phyloP scores from a whole-genome alignment of 2,329 filamentous ascomycete genomes.

The Sporothrix curviconia region DNA sequence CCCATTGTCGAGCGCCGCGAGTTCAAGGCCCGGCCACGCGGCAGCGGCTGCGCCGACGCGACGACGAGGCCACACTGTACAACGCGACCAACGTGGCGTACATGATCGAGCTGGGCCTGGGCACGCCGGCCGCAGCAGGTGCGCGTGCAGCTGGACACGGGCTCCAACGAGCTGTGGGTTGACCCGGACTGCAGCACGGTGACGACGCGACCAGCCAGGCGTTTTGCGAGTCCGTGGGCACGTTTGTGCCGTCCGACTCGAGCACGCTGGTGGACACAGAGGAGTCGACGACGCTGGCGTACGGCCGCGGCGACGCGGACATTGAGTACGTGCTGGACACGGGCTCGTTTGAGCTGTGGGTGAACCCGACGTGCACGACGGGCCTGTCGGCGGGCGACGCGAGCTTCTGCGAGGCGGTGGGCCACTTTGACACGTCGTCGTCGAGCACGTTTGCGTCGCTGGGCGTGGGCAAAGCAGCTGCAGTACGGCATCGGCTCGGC shows the following conservation, averaged over 20 bases:
- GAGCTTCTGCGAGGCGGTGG: slow-evolving; percentile 25
- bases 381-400: slow-evolving; percentile 6
- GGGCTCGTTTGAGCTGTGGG: slow-evolving; percentile 55
- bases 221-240: slow-evolving; percentile 36
- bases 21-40: background rate
- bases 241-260: slow-evolving; percentile 33
- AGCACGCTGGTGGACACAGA: slow-evolving; percentile 26
- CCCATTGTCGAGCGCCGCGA: slow-evolving; percentile 12
- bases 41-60: slow-evolving; percentile 2
- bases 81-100: slow-evolving; percentile 18
- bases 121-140: slow-evolving; percentile 43
- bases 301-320: slow-evolving; percentile 39
- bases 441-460: slow-evolving; percentile 18
- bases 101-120: slow-evolving; percentile 33
- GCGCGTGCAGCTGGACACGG: slow-evolving; percentile 46
- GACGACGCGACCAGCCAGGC: slow-evolving; percentile 22
- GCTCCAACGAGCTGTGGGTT: slow-evolving; percentile 50
- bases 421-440: slow-evolving; percentile 35
- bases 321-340: slow-evolving; percentile 47
- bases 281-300: slow-evolving; percentile 31
- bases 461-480: slow-evolving; percentile 33
- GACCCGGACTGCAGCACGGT: slow-evolving; percentile 51
- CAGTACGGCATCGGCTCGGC: slow-evolving; percentile 47
- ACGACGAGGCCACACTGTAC: slow-evolving; percentile 13
- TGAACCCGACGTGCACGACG: slow-evolving; percentile 23